Conservation (phyloP, 2,329 filamentous ascomycete species). For the Geosmithia putterillii region DNA sequence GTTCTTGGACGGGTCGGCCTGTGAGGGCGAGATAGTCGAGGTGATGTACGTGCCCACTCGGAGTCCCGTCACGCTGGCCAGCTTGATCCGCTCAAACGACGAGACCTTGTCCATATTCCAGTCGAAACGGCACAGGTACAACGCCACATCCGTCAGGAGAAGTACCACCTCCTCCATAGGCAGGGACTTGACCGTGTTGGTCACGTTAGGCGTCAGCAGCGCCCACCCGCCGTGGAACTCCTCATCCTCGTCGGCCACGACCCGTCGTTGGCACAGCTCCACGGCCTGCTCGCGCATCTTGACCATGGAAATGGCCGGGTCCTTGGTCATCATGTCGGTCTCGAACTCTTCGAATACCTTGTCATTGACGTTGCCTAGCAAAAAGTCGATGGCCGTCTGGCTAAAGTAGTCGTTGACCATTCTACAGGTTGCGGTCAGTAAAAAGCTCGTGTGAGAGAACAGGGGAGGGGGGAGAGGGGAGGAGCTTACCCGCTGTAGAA, state of each 20-base stretch:
- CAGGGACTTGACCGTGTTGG: slow-evolving; percentile 55
- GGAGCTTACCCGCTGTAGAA: slow-evolving; percentile 50
- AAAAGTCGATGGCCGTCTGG: slow-evolving; percentile 87
- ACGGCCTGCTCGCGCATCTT: slow-evolving; percentile 82
- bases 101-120: slow-evolving; percentile 93
- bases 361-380: slow-evolving; percentile 77
- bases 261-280: slow-evolving; percentile 76
- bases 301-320: slow-evolving; percentile 77
- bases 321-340: slow-evolving; percentile 80
- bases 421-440: slow-evolving; percentile 35
- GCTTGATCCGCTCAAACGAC: slow-evolving; percentile 75
- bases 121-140: slow-evolving; percentile 87
- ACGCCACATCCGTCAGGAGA: slow-evolving; percentile 68
- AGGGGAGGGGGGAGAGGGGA: not conserved
- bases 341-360: slow-evolving; percentile 91
- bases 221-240: slow-evolving; percentile 87
- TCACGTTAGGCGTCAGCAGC: slow-evolving; percentile 60
- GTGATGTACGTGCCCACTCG: slow-evolving; percentile 83
- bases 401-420: slow-evolving; percentile 98
- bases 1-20: slow-evolving; percentile 68
- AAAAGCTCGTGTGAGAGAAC: not conserved
- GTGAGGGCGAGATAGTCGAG: slow-evolving; percentile 65
- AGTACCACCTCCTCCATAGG: slow-evolving; percentile 85
- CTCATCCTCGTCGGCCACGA: slow-evolving; percentile 71
- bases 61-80: slow-evolving; percentile 61